Base-by-base conservation (phyloP, 768 basidiomycete genomes). In the Termitomyces sp. region DNA sequence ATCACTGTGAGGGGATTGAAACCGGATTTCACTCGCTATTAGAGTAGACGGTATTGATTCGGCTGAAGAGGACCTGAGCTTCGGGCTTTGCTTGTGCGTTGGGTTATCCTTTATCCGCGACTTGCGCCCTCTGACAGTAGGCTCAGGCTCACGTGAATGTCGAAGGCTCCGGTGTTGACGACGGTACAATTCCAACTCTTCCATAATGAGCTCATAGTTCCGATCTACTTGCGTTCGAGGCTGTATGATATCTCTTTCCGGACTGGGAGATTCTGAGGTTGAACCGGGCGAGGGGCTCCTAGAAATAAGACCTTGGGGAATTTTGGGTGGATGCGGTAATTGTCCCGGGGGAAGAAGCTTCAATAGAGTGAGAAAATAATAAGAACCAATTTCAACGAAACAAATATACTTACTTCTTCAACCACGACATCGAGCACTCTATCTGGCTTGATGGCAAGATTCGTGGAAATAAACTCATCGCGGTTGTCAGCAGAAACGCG, bases 341-440 rank as follows among this genome's bases (percentile, higher is more conserved):
- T 58, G 58, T 12, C 75, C 76, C 24, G 72, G 72, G 53, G 68
- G 71, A 27, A 65, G 70, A 54, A 73, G 71, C 78, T 80, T 7
- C 8, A 59, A 48, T 54, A 13, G 45, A 58, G 33, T 58, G 45
- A 53, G 44, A 60, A 55, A 24, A 33, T 30, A 45, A 48, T 16
- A 15, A 47, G 42, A 31, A 55, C 36, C 47, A 36, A 55, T 33
- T 50, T 8, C 18, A 30, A 47, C 51, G 30, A 48, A 48, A 33
- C 18, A 46, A 6, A 75, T 79, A 60, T 52, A 88, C 87, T 60
- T 52, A 88, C 87, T 60, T 75, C 68, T 70, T 89, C 88, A 27
- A 91, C 78, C 33, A 81, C 77, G 27, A 88, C 67, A 22, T 80
- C 77, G 30, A 91, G 58, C 0, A 85, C 86, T 61, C 81, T 76